Conservation (phyloP, 2,329 filamentous ascomycete genomes). For the Diaporthe eres region DNA sequence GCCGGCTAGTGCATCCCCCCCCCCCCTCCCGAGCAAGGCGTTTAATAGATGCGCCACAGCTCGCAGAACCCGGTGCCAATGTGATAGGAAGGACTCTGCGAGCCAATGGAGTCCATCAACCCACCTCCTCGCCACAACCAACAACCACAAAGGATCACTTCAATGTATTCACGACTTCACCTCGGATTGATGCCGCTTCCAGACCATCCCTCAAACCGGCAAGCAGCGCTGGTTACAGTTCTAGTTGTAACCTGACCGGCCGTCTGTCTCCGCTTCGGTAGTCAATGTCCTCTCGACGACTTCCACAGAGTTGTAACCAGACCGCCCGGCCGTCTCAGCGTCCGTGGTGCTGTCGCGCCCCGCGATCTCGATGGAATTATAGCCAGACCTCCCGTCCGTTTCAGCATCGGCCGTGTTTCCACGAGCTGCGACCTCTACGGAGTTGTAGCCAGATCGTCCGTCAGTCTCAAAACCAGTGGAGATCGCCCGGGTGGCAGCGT, state of each 20-base stretch:
- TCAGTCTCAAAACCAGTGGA: background rate
- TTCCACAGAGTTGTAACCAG: background rate
- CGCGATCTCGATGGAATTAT: background rate
- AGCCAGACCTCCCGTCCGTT: background rate
- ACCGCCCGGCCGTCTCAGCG: background rate
- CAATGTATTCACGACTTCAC: background rate
- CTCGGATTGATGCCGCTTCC: background rate
- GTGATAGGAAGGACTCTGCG: conserved; percentile 3
- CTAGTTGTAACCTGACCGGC: conserved; percentile 19
- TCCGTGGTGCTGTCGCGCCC: background rate
- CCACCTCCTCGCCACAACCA: background rate
- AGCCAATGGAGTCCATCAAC: background rate
- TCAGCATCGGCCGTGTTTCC: background rate
- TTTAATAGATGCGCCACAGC: background rate
- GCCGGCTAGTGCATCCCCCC: background rate
- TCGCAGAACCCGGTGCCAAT: background rate
- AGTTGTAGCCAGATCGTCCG: conserved; percentile 9
- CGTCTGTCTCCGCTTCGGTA: background rate
- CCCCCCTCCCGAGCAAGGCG: background rate
- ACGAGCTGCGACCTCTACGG: background rate
- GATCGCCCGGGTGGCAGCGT: background rate
- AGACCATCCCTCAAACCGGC: background rate
- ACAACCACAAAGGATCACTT: background rate
- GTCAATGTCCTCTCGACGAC: background rate
- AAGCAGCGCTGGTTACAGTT: background rate